Evolutionary conservation across 768 basidiomycete species (phyloP).

Genomic region (Daedaleopsis sinensis): DNA sequence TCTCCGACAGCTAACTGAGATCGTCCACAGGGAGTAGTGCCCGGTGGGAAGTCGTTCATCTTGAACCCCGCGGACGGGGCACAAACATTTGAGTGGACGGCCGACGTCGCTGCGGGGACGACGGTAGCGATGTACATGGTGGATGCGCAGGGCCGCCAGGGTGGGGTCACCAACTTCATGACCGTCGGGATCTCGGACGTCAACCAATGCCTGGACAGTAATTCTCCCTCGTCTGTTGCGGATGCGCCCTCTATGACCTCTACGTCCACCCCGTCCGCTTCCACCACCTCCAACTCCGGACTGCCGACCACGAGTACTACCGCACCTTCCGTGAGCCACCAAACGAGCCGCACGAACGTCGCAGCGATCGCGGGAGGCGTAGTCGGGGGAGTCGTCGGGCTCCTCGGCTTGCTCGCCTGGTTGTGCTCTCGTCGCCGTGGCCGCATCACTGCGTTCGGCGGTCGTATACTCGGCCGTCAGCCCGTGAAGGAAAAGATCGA

Average conservation of each 20-base stretch:
- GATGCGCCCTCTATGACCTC: conserved; percentile 21
- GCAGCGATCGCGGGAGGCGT: conserved; percentile 27
- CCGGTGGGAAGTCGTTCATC: conserved; percentile 26
- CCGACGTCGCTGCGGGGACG: conserved; percentile 24
- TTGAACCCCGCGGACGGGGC: conserved; percentile 26
- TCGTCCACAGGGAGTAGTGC: conserved; percentile 25
- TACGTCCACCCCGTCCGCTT: conserved; percentile 42
- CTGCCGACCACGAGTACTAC: conserved; percentile 2
- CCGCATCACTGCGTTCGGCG: not conserved
- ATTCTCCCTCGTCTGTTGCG: conserved; percentile 27
- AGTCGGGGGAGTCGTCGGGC: conserved; percentile 24
- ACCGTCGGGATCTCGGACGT: conserved; percentile 25
- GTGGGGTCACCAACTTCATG: conserved; percentile 26
- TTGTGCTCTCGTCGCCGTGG: conserved; percentile 23
- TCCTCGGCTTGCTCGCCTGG: conserved; percentile 23
- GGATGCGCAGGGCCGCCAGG: conserved; percentile 29
- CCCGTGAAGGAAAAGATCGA: conserved; percentile 18
- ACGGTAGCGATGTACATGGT: conserved; percentile 26
- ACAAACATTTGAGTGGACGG: conserved; percentile 25
- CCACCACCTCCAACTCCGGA: too few relatives aligned
- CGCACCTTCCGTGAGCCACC: not conserved
- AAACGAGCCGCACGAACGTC: conserved; percentile 11
- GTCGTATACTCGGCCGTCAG: conserved; percentile 3
- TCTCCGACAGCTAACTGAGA: not conserved
- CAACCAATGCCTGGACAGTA: conserved; percentile 24